Evolutionary conservation across 2,329 filamentous ascomycete species (phyloP), one percentile per base, ranked within the genome.

Genomic region (Conoideocrella luteorostrata): DNA sequence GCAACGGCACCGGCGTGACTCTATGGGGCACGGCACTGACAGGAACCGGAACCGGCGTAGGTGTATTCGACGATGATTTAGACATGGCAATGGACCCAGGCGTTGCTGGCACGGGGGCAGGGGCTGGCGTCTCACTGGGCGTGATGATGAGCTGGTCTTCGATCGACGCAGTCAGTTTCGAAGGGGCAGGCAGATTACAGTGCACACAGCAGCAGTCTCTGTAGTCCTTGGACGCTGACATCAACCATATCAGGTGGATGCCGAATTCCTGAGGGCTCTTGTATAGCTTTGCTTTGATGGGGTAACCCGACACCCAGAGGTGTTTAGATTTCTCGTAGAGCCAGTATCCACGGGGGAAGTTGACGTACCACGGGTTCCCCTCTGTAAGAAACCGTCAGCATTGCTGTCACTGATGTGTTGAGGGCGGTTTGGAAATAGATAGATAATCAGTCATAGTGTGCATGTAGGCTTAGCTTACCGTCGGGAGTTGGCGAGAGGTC

Each of bases 261-360:
- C 68, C 70, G 46, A 77, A 75, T 49, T 77, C 74, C 45, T 74
- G 71, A 1, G 74, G 72, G 34, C 69, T 72, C 54, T 71, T 74
- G 54, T 70, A 77, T 5, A 72, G 59, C 54, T 71, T 74, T 26
- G 62, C 54, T 47, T 72, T 72, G 48, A 67, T 59, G 5, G 71
- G 71, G 45, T 73, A 72, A 7, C 71, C 71, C 5, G 70, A 74
- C 4, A 74, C 64, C 61, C 69, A 71, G 17, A 72, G 68, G 46
- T 74, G 68, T 45, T 71, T 71, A 4, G 68, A 70, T 39, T 68
- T 68, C 51, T 71, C 64, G 44, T 71, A 71, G 3, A 71, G 56
- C 68, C 68, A 71, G 52, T 71, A 71, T 2, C 68, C 68, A 20
- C 60, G 53, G 12, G 68, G 68, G 20, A 71, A 70, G n/a, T 66